Evolutionary conservation across 305 asterid species (phyloP).

Genomic region (Fraxinus albicans): DNA sequence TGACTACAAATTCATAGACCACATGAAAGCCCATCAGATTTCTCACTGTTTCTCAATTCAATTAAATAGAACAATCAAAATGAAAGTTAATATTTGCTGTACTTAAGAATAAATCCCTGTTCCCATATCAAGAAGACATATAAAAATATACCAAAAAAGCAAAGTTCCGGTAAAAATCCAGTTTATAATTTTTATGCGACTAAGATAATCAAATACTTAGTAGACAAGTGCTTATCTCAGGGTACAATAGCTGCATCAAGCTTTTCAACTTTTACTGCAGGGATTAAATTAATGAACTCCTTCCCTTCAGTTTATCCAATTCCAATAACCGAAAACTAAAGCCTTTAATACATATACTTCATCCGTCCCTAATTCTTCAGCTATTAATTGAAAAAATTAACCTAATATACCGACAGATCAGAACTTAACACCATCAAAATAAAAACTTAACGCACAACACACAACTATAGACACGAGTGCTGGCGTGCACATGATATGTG

Average conservation of each 20-base stretch:
- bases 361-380: not conserved
- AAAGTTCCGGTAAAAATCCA: not conserved
- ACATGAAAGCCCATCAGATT: not conserved
- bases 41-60: not conserved
- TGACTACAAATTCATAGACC: not conserved
- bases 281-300: not conserved
- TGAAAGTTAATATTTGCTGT: not conserved
- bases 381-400: not conserved
- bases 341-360: not conserved
- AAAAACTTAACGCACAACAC: not conserved
- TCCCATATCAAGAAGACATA: not conserved
- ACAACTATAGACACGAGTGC: not conserved
- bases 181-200: not conserved
- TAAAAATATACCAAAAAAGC: not conserved
- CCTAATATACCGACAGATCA: constrained; percentile 9
- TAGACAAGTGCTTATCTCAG: not conserved
- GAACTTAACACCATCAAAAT: not conserved
- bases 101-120: not conserved
- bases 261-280: not conserved
- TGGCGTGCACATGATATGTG: not conserved
- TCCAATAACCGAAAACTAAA: not conserved
- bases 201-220: not conserved
- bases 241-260: not conserved
- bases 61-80: not conserved
- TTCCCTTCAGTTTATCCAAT: not conserved